Conservation (phyloP, 2,329 filamentous ascomycete species). For the Nothophaeocryptopus gaeumannii region DNA sequence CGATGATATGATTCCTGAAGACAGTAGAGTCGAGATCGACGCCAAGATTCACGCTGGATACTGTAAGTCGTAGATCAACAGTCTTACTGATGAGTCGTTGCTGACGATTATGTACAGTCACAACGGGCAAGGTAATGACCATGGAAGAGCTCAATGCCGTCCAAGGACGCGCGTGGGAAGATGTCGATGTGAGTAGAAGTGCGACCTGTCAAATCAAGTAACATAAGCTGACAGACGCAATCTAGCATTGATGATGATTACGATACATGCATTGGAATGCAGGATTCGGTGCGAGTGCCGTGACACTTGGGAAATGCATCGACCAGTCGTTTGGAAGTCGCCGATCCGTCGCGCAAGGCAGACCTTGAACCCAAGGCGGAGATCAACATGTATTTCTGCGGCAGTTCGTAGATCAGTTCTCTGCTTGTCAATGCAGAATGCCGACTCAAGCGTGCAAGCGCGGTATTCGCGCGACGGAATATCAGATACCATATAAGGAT, state of each 20-base stretch:
- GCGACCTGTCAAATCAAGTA: constrained; percentile 2
- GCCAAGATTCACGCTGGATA: constrained; percentile 93
- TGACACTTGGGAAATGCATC: background rate
- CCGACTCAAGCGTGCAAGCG: no score
- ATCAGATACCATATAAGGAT: no score
- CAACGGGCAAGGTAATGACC: constrained; percentile 84
- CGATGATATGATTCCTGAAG: constrained; percentile 87
- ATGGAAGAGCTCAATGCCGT: constrained; percentile 81
- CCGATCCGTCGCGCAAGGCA: background rate
- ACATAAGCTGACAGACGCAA: constrained; percentile 17
- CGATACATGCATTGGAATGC: background rate
- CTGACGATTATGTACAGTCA: constrained; percentile 51
- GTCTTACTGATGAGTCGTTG: background rate
- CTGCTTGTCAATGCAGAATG: no score
- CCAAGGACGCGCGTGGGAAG: constrained; percentile 88
- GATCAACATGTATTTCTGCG: background rate
- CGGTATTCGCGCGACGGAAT: no score
- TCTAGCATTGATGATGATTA: constrained; percentile 19
- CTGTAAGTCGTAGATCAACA: constrained; percentile 34
- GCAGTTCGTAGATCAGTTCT: constrained; percentile 3
- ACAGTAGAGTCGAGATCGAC: constrained; percentile 97
- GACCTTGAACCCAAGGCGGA: background rate
- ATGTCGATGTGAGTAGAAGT: constrained; percentile 45
- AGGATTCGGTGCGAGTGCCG: background rate
- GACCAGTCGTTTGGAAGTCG: background rate